A percentile compares a stretch with the other conserved stretches of the same genome.
phyloP scores from a whole-genome alignment of 1,284 basidiomycete genomes.

The Golubevia pallescens region DNA sequence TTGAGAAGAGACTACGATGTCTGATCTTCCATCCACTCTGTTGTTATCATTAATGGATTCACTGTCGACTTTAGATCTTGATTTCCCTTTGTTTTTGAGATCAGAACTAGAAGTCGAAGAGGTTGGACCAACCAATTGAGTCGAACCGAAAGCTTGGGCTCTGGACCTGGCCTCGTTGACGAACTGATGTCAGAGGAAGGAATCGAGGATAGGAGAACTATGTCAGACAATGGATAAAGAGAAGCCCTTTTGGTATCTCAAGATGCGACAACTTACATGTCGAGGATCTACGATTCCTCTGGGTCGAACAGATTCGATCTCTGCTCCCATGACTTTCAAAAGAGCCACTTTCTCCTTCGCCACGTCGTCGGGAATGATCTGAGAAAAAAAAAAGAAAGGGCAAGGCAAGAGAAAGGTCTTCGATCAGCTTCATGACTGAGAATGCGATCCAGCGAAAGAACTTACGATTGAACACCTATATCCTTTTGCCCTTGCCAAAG shows the following conservation, averaged over 20 bases:
- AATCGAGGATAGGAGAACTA: too few species aligned
- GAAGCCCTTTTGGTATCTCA: too few species aligned
- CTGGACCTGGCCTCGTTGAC: slow-evolving; percentile 55
- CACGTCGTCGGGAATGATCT: slow-evolving; percentile 59
- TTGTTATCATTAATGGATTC: too few species aligned
- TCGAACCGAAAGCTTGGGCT: slow-evolving; percentile 34
- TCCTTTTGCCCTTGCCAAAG: too few species aligned
- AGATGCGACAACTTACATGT: slow-evolving; percentile 20
- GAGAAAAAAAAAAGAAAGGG: too few species aligned
- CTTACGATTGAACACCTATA: slow-evolving; percentile 65
- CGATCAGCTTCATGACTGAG: neutral
- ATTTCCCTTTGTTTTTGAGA: too few species aligned
- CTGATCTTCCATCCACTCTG: slow-evolving; percentile 13
- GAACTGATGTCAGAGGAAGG: slow-evolving; percentile 19
- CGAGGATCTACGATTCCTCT: slow-evolving; percentile 58
- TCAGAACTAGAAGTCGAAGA: too few species aligned
- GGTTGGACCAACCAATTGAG: slow-evolving; percentile 25
- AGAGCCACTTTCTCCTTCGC: slow-evolving; percentile 52
- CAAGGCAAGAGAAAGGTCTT: neutral
- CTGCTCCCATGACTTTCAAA: slow-evolving; percentile 47
- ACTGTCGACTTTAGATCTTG: too few species aligned
- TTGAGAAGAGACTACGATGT: slow-evolving; percentile 36
- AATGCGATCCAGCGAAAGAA: slow-evolving; percentile 61
- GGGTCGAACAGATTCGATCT: slow-evolving; percentile 48
- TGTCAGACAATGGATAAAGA: too few species aligned